Evolutionary conservation across 1,284 basidiomycete species (phyloP), one percentile per base, ranked within the genome.

Genomic region (Cryptococcus maquisensis): DNA sequence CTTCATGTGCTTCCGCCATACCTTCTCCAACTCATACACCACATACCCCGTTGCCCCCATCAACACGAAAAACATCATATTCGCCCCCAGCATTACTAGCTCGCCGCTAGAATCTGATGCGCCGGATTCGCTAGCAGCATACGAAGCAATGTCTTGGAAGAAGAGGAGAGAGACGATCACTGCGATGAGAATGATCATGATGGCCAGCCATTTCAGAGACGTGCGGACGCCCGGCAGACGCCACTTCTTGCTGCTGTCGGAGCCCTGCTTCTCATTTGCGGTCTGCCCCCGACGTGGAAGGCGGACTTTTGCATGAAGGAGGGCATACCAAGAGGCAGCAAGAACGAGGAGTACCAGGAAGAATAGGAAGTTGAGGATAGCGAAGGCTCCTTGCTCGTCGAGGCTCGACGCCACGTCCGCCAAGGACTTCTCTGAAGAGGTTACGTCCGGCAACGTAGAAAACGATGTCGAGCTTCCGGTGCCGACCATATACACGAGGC

Each of bases 11-110:
- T 32, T 32, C 37, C 46, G 38, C 43, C 48, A 57, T 3, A 53
- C 16, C 21, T 51, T 54, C 16, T 50, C 40, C 23, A 59, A 18
- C 32, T 55, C 46, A 32, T 49, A 53, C 23, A 40, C 54, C 26
- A 55, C 57, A 28, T 52, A 59, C 3, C 57, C 57, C 54, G 55
- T 53, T 15, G 39, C 51, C 12, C 47, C 54, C 32, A 59, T 21
- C 16, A 55, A 24, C 12, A 40, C 18, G 20, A 55, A 37, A 39
- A 55, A 59, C 40, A 59, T 55, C 6, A 39, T n/a, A 41, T 59
- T 53, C 15, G 50, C 57, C 6, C 47, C 50, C 13, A 47, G 3
- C n/a, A 59, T 41, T 1, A 59, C 36, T 32, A 52, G 20, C n/a
- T 40, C 37, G 38, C 50, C 43, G 13, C 37, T 42, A n/a, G n/a